phyloP scores from a whole-genome alignment of 345 rosid genomes.

The Pseudoturritis turrita region DNA sequence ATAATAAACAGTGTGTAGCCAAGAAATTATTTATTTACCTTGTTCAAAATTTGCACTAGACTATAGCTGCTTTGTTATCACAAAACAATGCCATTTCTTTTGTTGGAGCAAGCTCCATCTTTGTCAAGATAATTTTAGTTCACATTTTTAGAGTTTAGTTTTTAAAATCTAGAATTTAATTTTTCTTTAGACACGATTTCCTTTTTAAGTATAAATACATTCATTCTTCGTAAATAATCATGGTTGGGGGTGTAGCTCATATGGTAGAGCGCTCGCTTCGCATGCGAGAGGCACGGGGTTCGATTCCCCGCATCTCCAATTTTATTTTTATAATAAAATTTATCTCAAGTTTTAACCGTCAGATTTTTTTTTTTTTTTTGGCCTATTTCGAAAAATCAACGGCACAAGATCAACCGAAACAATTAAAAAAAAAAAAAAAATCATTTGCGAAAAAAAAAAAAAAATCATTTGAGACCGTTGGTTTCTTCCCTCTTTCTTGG shows the following conservation, averaged over 20 bases:
- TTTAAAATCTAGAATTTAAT: too few relatives aligned
- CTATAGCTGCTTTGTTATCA: too few relatives aligned
- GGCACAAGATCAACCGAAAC: background rate
- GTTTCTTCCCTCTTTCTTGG: slow-evolving; percentile 7
- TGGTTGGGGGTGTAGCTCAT: slow-evolving; percentile 27
- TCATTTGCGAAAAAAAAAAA: background rate
- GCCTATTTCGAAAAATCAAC: background rate
- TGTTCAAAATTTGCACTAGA: too few relatives aligned
- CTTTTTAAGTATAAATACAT: too few relatives aligned
- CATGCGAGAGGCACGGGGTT: slow-evolving; percentile 99
- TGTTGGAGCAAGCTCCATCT: too few relatives aligned
- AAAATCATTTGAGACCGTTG: slow-evolving; percentile 18
- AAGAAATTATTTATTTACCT: too few relatives aligned
- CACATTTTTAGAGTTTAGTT: too few relatives aligned
- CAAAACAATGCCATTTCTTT: too few relatives aligned
- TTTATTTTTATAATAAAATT: background rate
- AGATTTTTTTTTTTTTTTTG: background rate
- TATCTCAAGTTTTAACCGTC: background rate
- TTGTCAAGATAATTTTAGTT: too few relatives aligned
- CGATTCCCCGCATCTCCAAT: slow-evolving; percentile 93
- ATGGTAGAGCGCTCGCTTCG: slow-evolving; percentile 96
- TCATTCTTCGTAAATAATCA: too few relatives aligned
- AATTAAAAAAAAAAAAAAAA: background rate
- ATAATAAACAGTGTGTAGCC: too few relatives aligned
- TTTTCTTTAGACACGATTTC: too few relatives aligned